Evolutionary conservation across 2,329 filamentous ascomycete species (phyloP).

Genomic region (Botryosphaeria dothidea): DNA sequence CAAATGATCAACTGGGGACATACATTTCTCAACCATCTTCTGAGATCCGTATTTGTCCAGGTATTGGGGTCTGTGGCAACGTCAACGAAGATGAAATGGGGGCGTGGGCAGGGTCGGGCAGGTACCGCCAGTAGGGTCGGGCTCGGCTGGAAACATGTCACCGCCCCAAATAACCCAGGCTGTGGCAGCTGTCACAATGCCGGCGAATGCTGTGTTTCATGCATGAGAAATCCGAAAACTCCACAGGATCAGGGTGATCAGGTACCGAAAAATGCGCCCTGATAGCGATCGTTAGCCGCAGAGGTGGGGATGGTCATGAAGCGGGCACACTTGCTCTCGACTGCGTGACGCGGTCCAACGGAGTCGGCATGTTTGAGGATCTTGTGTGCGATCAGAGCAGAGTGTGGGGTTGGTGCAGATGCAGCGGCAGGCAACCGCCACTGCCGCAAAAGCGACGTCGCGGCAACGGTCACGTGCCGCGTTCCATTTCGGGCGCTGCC

Average conservation of each 20-base stretch:
- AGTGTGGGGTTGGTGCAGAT: no score
- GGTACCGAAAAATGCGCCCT: slow-evolving; percentile 37
- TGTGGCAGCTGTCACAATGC: slow-evolving; percentile 77
- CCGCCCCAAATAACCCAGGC: slow-evolving; percentile 80
- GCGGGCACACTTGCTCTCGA: slow-evolving; percentile 39
- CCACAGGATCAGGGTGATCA: not conserved
- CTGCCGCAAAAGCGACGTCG: not conserved
- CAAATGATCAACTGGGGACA: slow-evolving; percentile 38
- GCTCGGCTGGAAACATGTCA: slow-evolving; percentile 71
- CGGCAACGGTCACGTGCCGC: not conserved
- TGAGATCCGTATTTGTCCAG: slow-evolving; percentile 81
- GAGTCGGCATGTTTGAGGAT: slow-evolving; percentile 48
- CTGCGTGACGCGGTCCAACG: slow-evolving; percentile 49
- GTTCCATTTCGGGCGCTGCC: no score
- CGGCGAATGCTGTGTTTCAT: slow-evolving; percentile 61
- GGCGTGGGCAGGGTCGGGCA: slow-evolving; percentile 26
- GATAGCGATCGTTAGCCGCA: slow-evolving; percentile 24
- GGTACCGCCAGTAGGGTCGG: slow-evolving; percentile 76
- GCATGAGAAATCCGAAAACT: not conserved
- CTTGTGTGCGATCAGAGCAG: no score
- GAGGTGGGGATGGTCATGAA: slow-evolving; percentile 13
- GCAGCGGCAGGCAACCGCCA: not conserved
- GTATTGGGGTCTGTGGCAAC: slow-evolving; percentile 56
- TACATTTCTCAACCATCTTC: slow-evolving; percentile 79
- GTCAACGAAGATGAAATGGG: not conserved